Base-by-base conservation (phyloP, 805 yeast genomes). In the Suhomyces prunicola region DNA sequence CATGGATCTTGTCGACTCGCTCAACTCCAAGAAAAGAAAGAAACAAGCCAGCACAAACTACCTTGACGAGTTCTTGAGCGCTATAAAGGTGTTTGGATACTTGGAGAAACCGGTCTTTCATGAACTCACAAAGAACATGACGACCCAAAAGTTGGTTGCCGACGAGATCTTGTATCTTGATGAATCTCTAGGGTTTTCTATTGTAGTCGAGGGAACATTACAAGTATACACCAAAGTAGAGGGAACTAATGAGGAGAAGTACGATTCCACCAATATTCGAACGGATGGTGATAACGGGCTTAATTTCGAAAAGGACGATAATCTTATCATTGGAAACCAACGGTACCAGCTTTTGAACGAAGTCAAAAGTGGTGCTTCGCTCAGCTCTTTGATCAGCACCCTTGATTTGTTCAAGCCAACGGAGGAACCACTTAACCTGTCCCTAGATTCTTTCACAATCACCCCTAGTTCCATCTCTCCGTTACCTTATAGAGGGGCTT, bases 21-120 rank as follows among this genome's bases (percentile, higher is more conserved):
- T 48, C 54, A 71, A 60, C 58, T 29, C 54, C 24, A 61, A 64
- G 58, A 60, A 57, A 52, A 54, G 60, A 9, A 63, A 59, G 49
- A 56, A 61, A 7, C 55, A 53, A 31, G 46, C 57, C n/a, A 70
- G 81, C 45, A 71, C 87, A 1, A 85, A 88, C 46, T 92, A 90
- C 63, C 72, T 93, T 50, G 97, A 93, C 66, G 96, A 92, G 66
- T 93, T 93, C 61, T 71, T 93, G 46, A 82, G 89, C 48, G 98
- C 97, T 2, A 89, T 94, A 57, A 91, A 90, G 69, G 87, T 94
- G 6, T 94, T 93, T 73, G 98, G 98, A 2, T 93, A 93, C 67
- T 76, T 93, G 47, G 98, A 93, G 59, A 80, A 86, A 55, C 87
- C 89, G 2, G 97, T 93, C 1, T 92, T 93, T 68, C 96, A 92